Percentiles rank a stretch among this genome's conserved stretches.
phyloP scores from a whole-genome alignment of 2,329 filamentous ascomycete genomes.

The Aphanoascus verrucosus region DNA sequence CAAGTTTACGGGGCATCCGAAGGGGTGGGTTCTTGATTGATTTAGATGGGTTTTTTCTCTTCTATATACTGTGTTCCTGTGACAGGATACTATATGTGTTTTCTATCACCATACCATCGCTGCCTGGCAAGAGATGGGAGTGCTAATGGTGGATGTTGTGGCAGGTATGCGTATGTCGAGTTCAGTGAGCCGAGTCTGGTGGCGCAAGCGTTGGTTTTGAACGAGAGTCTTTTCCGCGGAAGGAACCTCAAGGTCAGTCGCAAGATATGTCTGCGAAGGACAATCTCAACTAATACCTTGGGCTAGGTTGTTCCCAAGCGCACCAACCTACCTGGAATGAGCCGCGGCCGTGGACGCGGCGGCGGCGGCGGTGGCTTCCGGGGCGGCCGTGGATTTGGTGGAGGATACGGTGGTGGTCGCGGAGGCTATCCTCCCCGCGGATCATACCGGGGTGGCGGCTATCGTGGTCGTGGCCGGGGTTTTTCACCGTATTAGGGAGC shows the following conservation, averaged over 20 bases:
- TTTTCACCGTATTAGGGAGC: conserved; percentile 35
- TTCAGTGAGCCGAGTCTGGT: conserved; percentile 91
- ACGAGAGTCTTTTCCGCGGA: conserved; percentile 91
- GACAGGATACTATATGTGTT: background rate
- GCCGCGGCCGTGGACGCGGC: conserved; percentile 53
- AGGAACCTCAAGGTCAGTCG: conserved; percentile 81
- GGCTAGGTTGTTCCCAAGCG: conserved; percentile 68
- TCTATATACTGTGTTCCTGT: background rate
- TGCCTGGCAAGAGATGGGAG: conserved; percentile 49
- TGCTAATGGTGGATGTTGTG: conserved; percentile 22
- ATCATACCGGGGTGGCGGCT: conserved; percentile 21
- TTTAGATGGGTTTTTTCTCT: conserved; percentile 7
- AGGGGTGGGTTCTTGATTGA: conserved; percentile 54
- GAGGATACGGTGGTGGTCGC: conserved; percentile 40
- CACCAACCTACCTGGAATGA: conserved; percentile 93
- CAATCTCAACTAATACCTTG: background rate
- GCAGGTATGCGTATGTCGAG: conserved; percentile 95
- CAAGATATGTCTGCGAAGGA: background rate
- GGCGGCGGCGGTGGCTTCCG: conserved; percentile 40
- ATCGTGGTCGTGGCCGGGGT: conserved; percentile 30
- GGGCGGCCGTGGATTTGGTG: conserved; percentile 30
- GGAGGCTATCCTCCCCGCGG: conserved; percentile 29
- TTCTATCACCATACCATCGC: conserved; percentile 24
- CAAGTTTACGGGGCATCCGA: conserved; percentile 98
- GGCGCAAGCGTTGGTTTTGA: conserved; percentile 83